These are phyloP conservation scores for Lipomyces spencermartinsiae DNA, from an alignment of 805 yeast genomes.

Conservation along the genomic window DNA sequence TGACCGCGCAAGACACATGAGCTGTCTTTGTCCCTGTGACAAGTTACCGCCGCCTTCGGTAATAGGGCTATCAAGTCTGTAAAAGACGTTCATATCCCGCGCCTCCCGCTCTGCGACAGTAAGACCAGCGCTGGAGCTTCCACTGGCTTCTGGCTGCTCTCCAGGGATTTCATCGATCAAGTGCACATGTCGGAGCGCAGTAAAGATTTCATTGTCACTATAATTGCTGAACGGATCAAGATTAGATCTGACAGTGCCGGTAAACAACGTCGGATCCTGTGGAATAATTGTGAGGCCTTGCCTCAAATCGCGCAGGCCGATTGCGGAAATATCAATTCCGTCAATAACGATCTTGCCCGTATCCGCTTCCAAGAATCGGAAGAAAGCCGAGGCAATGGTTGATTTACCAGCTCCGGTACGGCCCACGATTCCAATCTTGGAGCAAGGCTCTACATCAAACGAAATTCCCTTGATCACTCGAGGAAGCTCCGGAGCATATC, in stretches of 20 bases:
- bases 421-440: slow-evolving; percentile 94
- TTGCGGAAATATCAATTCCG: slow-evolving; percentile 63
- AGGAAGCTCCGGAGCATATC: slow-evolving; percentile 91
- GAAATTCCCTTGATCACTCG: slow-evolving; percentile 85
- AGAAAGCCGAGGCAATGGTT: slow-evolving; percentile 92
- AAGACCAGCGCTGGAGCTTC: slow-evolving; percentile 1
- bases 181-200: slow-evolving; percentile 53
- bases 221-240: slow-evolving; percentile 72
- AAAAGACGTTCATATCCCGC: slow-evolving; percentile 33
- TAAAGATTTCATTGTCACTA: slow-evolving; percentile 67
- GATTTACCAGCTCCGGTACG: slow-evolving; percentile 99
- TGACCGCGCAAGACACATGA: slow-evolving; percentile 82
- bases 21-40: slow-evolving; percentile 86
- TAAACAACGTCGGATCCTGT: slow-evolving; percentile 80
- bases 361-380: slow-evolving; percentile 64
- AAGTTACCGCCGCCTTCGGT: slow-evolving; percentile 80
- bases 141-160: slow-evolving; percentile 10
- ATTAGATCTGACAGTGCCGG: slow-evolving; percentile 71
- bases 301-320: slow-evolving; percentile 70
- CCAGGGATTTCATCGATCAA: slow-evolving; percentile 30
- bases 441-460: slow-evolving; percentile 76
- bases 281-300: slow-evolving; percentile 74
- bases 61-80: slow-evolving; percentile 44
- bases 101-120: slow-evolving; percentile 25
- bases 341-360: slow-evolving; percentile 67